Evolutionary conservation across 1,139 yeast genomes (phyloP).

Genomic region (Blastobotrys capitulatus): DNA sequence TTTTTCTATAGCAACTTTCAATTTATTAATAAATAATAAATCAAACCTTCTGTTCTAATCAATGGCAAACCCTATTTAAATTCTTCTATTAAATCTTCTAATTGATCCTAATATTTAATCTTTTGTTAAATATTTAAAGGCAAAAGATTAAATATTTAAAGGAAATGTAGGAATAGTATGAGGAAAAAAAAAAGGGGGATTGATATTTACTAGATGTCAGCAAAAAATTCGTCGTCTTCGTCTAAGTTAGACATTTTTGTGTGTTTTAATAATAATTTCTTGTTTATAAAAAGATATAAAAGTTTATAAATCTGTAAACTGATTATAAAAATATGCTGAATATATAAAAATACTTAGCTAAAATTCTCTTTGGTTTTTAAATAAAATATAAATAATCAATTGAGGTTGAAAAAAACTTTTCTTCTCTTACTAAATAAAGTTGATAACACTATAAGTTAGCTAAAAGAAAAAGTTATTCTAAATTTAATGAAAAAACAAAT

Average conservation of each 20-base stretch:
- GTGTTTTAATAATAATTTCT: constrained; percentile 1
- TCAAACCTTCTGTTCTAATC: neutral
- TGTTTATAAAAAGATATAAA: neutral
- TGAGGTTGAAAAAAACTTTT: too few species aligned
- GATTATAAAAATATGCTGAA: neutral
- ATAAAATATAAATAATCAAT: too few species aligned
- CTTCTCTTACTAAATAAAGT: too few species aligned
- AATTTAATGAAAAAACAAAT: neutral
- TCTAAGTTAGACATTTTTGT: constrained; percentile 53
- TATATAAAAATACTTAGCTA: neutral
- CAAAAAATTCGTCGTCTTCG: constrained; percentile 81
- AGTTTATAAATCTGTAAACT: neutral
- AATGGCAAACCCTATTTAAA: neutral
- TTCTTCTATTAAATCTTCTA: neutral
- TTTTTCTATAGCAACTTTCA: too few species aligned
- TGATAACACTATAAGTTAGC: too few species aligned
- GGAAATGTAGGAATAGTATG: neutral
- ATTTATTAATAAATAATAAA: too few species aligned
- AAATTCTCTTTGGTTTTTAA: too few species aligned
- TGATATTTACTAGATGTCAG: constrained; percentile 55
- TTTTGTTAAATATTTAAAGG: too few species aligned
- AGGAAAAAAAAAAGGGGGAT: neutral
- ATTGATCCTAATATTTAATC: too few species aligned
- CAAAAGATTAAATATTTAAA: too few species aligned
- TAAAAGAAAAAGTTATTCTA: too few species aligned